Evolutionary conservation across 2,329 filamentous ascomycete species (phyloP).

Genomic region (Epichloe typhina): DNA sequence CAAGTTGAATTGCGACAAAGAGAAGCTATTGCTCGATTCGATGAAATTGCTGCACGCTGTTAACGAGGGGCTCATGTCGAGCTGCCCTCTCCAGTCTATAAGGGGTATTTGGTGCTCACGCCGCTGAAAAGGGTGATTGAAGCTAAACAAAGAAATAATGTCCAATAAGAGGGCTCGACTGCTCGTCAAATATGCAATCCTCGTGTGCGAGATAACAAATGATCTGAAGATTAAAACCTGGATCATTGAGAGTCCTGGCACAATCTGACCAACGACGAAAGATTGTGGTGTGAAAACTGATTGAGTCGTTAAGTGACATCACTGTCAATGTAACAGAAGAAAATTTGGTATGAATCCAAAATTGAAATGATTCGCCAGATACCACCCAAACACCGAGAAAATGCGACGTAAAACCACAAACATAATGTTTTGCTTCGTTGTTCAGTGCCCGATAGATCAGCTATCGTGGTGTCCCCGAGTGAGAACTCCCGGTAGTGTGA

Average conservation of each 20-base stretch:
- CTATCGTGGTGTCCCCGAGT: conserved; percentile 11
- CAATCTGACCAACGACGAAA: neutral
- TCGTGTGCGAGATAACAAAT: neutral
- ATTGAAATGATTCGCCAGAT: conserved; percentile 1
- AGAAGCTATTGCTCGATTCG: conserved; percentile 14
- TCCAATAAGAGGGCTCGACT: conserved; percentile 8
- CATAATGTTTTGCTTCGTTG: conserved; percentile 6
- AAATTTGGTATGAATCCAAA: conserved; percentile 11
- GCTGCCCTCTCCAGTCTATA: conserved; percentile 22
- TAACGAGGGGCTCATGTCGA: conserved; percentile 11
- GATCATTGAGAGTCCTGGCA: neutral
- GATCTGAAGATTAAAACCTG: neutral
- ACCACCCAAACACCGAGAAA: conserved; percentile 3
- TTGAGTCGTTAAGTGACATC: neutral
- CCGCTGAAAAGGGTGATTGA: conserved; percentile 10
- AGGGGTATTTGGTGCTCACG: conserved; percentile 23
- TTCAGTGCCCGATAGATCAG: conserved; percentile 2
- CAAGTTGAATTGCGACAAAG: conserved; percentile 13
- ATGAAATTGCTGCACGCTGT: conserved; percentile 16
- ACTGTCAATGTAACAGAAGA: neutral
- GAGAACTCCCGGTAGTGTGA: neutral
- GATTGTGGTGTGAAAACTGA: neutral
- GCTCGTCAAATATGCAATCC: conserved; percentile 4
- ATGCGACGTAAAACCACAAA: conserved; percentile 8
- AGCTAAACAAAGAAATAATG: conserved; percentile 1